These are phyloP conservation scores for Ganoderma multipileum DNA, from an alignment of 1,284 basidiomycete species.

Conservation along the genomic window DNA sequence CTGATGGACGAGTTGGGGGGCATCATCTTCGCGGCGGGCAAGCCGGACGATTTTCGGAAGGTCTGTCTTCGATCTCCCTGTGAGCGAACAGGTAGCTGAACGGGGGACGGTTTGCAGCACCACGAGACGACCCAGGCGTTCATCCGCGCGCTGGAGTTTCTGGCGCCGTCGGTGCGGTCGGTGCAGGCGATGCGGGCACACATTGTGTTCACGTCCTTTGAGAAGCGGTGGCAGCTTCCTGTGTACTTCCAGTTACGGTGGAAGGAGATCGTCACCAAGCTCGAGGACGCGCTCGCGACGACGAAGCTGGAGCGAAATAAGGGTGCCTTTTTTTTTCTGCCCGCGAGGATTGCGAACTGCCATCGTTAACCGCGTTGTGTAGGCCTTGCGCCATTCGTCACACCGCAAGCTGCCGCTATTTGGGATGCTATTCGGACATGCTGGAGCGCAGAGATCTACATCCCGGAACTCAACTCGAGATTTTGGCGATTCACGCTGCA, in stretches of 20 bases:
- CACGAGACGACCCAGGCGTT: slow-evolving; percentile 87
- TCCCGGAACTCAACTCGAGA: slow-evolving; percentile 80
- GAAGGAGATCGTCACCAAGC: slow-evolving; percentile 86
- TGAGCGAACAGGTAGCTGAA: background rate
- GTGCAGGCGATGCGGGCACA: slow-evolving; percentile 78
- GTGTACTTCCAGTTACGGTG: slow-evolving; percentile 98
- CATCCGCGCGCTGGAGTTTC: slow-evolving; percentile 81
- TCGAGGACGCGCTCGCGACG: slow-evolving; percentile 73
- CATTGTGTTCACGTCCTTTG: slow-evolving; percentile 75
- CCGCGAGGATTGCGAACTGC: background rate
- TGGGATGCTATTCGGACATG: slow-evolving; percentile 80
- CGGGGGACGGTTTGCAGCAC: slow-evolving; percentile 54
- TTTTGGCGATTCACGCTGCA: slow-evolving; percentile 93
- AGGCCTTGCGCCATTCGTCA: slow-evolving; percentile 52
- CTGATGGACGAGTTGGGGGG: slow-evolving; percentile 87
- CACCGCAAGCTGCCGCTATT: slow-evolving; percentile 69
- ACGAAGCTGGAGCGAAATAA: slow-evolving; percentile 52
- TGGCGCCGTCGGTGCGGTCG: slow-evolving; percentile 79
- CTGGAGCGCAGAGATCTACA: slow-evolving; percentile 87
- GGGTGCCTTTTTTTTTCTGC: slow-evolving; percentile 40
- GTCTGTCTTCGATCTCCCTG: slow-evolving; percentile 48
- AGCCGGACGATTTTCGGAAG: slow-evolving; percentile 89
- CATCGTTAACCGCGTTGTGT: background rate
- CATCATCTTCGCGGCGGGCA: slow-evolving; percentile 89
- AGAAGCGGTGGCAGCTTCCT: slow-evolving; percentile 92